Evolutionary conservation across 441 rosid genomes (phyloP), one percentile per base, ranked within the genome.

Genomic region (Manihot esculenta): DNA sequence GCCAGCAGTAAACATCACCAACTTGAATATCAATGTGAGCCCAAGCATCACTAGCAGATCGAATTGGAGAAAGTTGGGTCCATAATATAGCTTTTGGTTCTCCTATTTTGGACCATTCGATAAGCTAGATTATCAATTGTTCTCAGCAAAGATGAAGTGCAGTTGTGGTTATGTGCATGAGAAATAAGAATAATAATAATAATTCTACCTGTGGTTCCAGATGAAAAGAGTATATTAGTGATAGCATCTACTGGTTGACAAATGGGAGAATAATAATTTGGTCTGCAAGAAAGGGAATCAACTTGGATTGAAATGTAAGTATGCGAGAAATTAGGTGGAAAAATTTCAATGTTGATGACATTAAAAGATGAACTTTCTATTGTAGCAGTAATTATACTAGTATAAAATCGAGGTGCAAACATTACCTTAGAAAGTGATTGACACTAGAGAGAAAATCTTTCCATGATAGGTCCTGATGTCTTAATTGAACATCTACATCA

Each of bases 61-160:
- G 88, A 58, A 92, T 84, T 17, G 97, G 88, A 1, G 97, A 78
- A 61, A 88, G 85, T 23, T 92, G 97, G 17, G 99, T 92, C 99
- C 97, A 94, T 0, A 86, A 86, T 41, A 94, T 89, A 48, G 99
- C 99, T 84, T 94, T 94, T 18, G 97, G 97, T 63, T 94, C 97
- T 53, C 98, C 99, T 94, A 70, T 67, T 49, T 55, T 26, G 67
- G 23, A 66, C 44, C 51, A 71, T 76, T 5, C 15, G 2, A 44
- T 60, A 49, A 49, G 41, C 55, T 17, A 75, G 23, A 70, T 51
- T 68, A 72, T 54, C 26, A 62, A 17, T 58, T 45, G 18, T 62
- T 24, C 26, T 49, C 53, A 61, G 2, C n/a, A 59, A 50, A 42
- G 47, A 23, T 26, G 58, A 68, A 41, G 23, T 49, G 45, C n/a